These are phyloP conservation scores for Labyrinthula sp. DNA, from an alignment of 352 stramenopile species.

Conservation along the genomic window DNA sequence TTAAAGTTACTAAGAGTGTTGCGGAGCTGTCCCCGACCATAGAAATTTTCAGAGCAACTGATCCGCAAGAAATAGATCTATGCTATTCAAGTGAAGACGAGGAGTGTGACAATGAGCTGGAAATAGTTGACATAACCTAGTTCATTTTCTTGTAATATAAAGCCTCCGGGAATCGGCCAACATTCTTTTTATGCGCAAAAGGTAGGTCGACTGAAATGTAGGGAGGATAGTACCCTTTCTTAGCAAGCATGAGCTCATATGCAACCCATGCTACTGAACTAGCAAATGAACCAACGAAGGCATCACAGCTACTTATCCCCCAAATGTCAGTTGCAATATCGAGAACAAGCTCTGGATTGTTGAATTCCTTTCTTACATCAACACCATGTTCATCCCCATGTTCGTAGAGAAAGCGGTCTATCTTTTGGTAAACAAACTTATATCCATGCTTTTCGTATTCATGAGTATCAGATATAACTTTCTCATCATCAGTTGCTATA, in stretches of 20 bases:
- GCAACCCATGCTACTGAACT: conserved; percentile 19
- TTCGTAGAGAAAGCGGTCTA: conserved; percentile 23
- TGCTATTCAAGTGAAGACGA: too few species aligned
- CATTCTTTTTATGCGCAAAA: conserved; percentile 21
- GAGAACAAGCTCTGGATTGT: conserved; percentile 1
- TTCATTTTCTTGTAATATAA: too few species aligned
- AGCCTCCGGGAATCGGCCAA: conserved; percentile 15
- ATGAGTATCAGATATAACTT: conserved; percentile 7
- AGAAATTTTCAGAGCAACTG: too few species aligned
- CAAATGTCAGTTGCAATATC: conserved; percentile 27
- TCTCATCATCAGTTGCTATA: conserved; percentile 14
- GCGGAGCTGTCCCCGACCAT: too few species aligned
- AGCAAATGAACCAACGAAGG: conserved; percentile 24
- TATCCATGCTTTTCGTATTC: conserved; percentile 10
- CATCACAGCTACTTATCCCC: conserved; percentile 15
- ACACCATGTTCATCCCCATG: conserved; percentile 5
- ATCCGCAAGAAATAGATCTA: too few species aligned
- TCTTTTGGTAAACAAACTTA: conserved; percentile 18
- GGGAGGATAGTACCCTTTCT: conserved; percentile 13
- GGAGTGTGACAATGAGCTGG: too few species aligned
- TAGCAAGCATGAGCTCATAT: conserved; percentile 20
- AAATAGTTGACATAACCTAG: too few species aligned
- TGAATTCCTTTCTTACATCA: conserved; percentile 19
- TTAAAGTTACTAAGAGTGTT: too few species aligned
- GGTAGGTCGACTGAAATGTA: conserved; percentile 22